phyloP scores from a whole-genome alignment of 805 yeast genomes.

The Candida cerambycidarum region DNA sequence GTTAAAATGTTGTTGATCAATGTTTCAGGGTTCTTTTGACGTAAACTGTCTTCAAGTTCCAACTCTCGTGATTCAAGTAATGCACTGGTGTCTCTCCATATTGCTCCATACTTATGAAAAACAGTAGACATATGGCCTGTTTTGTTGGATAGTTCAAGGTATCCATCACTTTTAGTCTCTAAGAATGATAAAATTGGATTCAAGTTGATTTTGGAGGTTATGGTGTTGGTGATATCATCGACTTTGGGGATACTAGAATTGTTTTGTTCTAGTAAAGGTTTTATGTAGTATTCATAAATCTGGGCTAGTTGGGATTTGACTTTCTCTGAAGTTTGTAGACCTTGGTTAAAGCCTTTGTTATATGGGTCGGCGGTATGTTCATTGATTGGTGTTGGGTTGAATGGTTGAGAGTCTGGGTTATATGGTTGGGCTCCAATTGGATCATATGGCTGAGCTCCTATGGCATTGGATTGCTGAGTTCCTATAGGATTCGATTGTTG shows the following conservation, averaged over 20 bases:
- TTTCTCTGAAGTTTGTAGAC: slow-evolving; percentile 27
- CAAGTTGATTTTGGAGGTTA: slow-evolving; percentile 31
- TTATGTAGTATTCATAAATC: slow-evolving; percentile 12
- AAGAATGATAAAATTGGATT: slow-evolving; percentile 33
- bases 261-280: slow-evolving; percentile 14
- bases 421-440: neutral
- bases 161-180: slow-evolving; percentile 28
- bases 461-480: no score
- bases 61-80: slow-evolving; percentile 27
- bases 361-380: no score
- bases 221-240: slow-evolving; percentile 36
- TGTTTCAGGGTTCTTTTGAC: slow-evolving; percentile 3
- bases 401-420: neutral
- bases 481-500: no score
- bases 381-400: no score
- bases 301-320: slow-evolving; percentile 19
- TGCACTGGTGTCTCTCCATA: slow-evolving; percentile 29
- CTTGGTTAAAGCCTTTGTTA: slow-evolving; percentile 35
- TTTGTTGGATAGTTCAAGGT: slow-evolving; percentile 22
- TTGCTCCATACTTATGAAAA: slow-evolving; percentile 25
- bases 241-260: slow-evolving; percentile 12
- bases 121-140: slow-evolving; percentile 27
- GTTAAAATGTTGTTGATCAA: slow-evolving; percentile 7
- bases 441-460: neutral
- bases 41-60: slow-evolving; percentile 17